These are phyloP conservation scores for Podospora tetraspora DNA, from an alignment of 495 filamentous ascomycete species.

Conservation along the genomic window DNA sequence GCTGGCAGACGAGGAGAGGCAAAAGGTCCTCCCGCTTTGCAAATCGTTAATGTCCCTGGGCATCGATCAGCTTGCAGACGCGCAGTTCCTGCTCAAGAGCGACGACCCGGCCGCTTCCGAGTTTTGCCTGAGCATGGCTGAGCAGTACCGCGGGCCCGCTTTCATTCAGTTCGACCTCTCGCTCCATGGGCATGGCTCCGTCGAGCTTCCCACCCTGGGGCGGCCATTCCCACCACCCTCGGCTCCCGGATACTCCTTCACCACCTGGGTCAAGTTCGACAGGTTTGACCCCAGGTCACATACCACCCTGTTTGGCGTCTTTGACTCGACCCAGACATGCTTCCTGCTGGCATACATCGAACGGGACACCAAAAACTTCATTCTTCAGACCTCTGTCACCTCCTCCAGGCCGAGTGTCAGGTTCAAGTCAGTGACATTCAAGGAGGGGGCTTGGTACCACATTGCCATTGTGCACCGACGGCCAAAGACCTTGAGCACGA, in stretches of 20 bases:
- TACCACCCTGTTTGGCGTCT: constrained; percentile 93
- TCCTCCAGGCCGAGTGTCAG: constrained; percentile 82
- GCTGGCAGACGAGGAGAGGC: constrained; percentile 48
- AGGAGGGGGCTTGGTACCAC: constrained; percentile 81
- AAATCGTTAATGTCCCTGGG: constrained; percentile 59
- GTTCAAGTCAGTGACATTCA: constrained; percentile 77
- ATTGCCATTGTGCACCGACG: constrained; percentile 78
- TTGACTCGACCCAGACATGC: constrained; percentile 87
- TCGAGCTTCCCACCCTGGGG: constrained; percentile 79
- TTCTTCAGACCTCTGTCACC: constrained; percentile 90
- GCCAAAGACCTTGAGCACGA: constrained; percentile 65
- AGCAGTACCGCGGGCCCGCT: constrained; percentile 66
- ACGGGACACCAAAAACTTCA: constrained; percentile 90
- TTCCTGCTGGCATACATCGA: constrained; percentile 93
- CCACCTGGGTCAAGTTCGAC: constrained; percentile 82
- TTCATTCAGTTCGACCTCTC: constrained; percentile 94
- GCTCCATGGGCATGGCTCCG: constrained; percentile 75
- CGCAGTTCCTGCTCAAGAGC: constrained; percentile 65
- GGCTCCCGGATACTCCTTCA: constrained; percentile 76
- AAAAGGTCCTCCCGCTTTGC: constrained; percentile 56
- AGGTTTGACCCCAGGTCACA: constrained; percentile 78
- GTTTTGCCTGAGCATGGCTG: constrained; percentile 69
- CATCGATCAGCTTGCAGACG: constrained; percentile 70
- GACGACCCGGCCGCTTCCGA: constrained; percentile 57
- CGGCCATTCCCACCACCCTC: constrained; percentile 72